Evolutionary conservation across 83 land plant genomes (phyloP).

Genomic region (Picea abies): DNA sequence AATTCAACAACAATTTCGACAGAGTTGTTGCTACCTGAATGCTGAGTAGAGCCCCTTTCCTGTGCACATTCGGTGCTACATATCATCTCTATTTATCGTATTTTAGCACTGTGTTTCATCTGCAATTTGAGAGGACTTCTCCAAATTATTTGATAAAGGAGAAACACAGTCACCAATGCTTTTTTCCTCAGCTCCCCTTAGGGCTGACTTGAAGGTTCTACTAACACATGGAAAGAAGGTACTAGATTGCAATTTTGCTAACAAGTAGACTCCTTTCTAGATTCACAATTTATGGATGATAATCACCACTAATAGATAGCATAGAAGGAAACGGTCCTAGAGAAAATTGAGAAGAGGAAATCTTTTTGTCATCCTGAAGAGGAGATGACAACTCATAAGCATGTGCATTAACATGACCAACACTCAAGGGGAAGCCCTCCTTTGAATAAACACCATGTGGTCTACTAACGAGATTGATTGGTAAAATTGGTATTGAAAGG

Average conservation of each 20-base stretch:
- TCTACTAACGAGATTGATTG: not conserved
- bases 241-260: not conserved
- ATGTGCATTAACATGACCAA: not conserved
- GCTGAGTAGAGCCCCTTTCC: not conserved
- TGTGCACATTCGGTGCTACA: not conserved
- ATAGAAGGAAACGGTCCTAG: not conserved
- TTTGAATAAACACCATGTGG: not conserved
- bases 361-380: not conserved
- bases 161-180: not conserved
- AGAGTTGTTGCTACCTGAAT: not conserved
- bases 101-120: conserved; percentile 1
- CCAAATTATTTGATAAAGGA: not conserved
- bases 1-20: not conserved
- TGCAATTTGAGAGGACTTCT: not conserved
- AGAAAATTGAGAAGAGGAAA: not conserved
- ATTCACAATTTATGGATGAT: not conserved
- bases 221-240: not conserved
- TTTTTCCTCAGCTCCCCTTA: not conserved
- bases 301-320: not conserved
- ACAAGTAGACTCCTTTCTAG: not conserved
- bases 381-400: not conserved
- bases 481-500: not conserved
- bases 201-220: not conserved
- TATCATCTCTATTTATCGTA: not conserved
- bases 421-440: not conserved